A percentile compares a stretch with the other conserved stretches of the same genome.
Evolutionary conservation across 2,329 filamentous ascomycete genomes (phyloP).

Genomic region (Leptographium procerum): DNA sequence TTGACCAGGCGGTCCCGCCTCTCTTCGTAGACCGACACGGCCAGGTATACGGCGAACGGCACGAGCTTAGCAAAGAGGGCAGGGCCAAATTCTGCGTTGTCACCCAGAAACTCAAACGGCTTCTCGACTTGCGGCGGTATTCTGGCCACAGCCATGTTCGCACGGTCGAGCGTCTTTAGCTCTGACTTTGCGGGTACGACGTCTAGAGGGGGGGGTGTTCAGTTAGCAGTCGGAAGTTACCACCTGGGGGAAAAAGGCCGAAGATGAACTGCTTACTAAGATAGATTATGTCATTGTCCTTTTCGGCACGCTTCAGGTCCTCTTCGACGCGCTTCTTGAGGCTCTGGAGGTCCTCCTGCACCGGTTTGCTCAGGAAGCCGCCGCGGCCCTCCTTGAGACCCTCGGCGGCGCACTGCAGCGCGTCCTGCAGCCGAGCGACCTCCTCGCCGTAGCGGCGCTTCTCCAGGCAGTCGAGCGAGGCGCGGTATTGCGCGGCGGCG

Average conservation of each 20-base stretch:
- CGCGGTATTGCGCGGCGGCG: conserved; percentile 84
- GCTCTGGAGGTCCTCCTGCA: conserved; percentile 70
- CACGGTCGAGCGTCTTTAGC: conserved; percentile 72
- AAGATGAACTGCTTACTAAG: conserved; percentile 41
- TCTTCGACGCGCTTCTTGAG: conserved; percentile 75
- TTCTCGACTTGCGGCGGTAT: conserved; percentile 73
- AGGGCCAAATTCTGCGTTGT: conserved; percentile 68
- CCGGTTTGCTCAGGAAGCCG: conserved; percentile 66
- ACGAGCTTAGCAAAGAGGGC: conserved; percentile 86
- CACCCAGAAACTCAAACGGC: conserved; percentile 69
- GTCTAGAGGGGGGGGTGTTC: conserved; percentile 36
- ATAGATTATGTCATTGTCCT: conserved; percentile 95
- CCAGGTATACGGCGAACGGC: conserved; percentile 89
- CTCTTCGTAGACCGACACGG: conserved; percentile 90
- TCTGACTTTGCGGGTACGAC: conserved; percentile 82
- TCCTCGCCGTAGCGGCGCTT: conserved; percentile 94
- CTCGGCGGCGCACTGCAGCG: conserved; percentile 70
- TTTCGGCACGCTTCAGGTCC: conserved; percentile 83
- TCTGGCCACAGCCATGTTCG: conserved; percentile 73
- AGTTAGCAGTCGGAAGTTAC: neutral
- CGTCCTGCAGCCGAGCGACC: conserved; percentile 74
- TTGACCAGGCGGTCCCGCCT: conserved; percentile 83
- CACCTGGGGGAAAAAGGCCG: neutral
- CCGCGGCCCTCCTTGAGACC: conserved; percentile 70
- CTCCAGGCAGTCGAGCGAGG: conserved; percentile 82